Evolutionary conservation across 345 rosid species (phyloP), one percentile per base, ranked within the genome.

Genomic region (Capsella bursapastoris): DNA sequence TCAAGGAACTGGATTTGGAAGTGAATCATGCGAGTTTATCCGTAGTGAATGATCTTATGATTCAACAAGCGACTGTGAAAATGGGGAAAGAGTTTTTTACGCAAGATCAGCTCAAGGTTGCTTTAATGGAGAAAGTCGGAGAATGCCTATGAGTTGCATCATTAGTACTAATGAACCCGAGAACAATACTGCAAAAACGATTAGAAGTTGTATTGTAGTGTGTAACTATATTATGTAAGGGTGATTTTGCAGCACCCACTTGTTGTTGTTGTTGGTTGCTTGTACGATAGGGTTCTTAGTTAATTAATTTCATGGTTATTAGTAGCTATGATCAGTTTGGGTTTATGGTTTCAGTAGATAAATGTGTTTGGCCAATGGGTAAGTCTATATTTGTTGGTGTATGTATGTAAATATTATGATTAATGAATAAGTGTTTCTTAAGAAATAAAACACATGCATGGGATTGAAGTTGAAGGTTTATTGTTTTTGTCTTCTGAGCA

Each of bases 31-130:
- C 96, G 9, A 94, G 96, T 60, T 89, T 90, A 44, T 87, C 96
- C 0, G 96, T 89, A 37, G 86, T 90, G 78, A 90, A 94, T 64
- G 98, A 91, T 70, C 70, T 94, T 80, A 94, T 91, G 97, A 94
- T 94, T 75, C 98, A 90, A 55, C 97, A 94, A 86, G 98, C 98
- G 2, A 89, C 96, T 0, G 98, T 94, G 56, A 91, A 88, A 80
- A 94, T 94, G 93, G 93, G 87, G 15, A 83, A 82, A 58, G 87
- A 84, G 68, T 78, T 84, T 69, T 94, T 87, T 82, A 82, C 95
- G 0, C 97, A 82, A 47, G 96, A 94, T 34, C 96, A 94, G 82
- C 97, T 94, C 55, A 85, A 80, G 85, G 32, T 68, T 52, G 87
- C 86, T 41, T 70, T 94, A 35, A 63, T 78, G 74, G 79, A 85